phyloP scores from a whole-genome alignment of 176 grass and related monocot species.

The Olyra latifolia region DNA sequence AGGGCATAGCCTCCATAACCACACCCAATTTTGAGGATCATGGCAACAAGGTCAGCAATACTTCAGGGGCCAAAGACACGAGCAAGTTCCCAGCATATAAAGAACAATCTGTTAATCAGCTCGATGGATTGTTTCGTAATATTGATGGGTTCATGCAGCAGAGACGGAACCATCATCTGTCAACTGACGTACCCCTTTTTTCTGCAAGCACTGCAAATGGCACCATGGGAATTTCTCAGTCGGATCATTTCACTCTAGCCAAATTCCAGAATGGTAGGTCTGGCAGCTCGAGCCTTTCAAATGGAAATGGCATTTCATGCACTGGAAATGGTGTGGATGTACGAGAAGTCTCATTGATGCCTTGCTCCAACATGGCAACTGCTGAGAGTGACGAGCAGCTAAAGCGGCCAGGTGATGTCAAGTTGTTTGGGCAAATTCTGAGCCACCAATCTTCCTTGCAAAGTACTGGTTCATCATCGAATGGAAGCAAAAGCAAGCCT shows the following conservation, averaged over 20 bases:
- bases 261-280: constrained; percentile 52
- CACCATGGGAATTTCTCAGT: constrained; percentile 31
- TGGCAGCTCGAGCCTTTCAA: constrained; percentile 26
- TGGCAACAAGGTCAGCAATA: constrained; percentile 30
- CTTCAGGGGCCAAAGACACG: constrained; percentile 38
- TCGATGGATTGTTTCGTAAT: constrained; percentile 33
- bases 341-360: constrained; percentile 14
- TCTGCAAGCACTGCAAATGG: constrained; percentile 38
- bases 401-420: constrained; percentile 65
- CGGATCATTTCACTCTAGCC: constrained; percentile 42
- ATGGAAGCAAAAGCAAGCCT: constrained; percentile 50
- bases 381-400: constrained; percentile 45
- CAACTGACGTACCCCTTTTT: constrained; percentile 25
- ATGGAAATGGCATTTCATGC: constrained; percentile 17
- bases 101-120: constrained; percentile 40
- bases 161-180: constrained; percentile 25
- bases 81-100: constrained; percentile 42
- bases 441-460: constrained; percentile 59
- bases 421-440: constrained; percentile 83
- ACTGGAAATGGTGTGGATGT: constrained; percentile 24
- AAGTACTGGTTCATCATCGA: constrained; percentile 45
- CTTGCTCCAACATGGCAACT: constrained; percentile 37
- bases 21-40: constrained; percentile 48
- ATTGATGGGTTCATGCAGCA: constrained; percentile 44
- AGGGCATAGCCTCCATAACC: constrained; percentile 52